These are phyloP conservation scores for Termitomyces sp. DNA, from an alignment of 768 basidiomycete species.

Conservation along the genomic window DNA sequence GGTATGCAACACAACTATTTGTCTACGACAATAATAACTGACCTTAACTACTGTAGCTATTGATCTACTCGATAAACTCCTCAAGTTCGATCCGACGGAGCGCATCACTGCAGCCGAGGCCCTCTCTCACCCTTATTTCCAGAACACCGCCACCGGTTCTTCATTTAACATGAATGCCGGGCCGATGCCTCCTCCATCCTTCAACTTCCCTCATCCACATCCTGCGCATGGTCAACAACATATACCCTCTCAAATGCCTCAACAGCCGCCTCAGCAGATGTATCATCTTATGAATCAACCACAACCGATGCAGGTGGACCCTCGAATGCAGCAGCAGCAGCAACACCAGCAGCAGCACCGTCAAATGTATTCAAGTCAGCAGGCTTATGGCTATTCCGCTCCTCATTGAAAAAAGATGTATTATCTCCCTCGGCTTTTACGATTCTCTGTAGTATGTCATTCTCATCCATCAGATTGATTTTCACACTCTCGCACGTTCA, in stretches of 20 bases:
- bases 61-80: slow-evolving; percentile 88
- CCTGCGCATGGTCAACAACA: slow-evolving; percentile 47
- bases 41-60: slow-evolving; percentile 47
- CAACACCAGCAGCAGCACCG: slow-evolving; percentile 1
- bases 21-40: neutral
- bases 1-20: slow-evolving; percentile 33
- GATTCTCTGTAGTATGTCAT: neutral
- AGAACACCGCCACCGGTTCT: slow-evolving; percentile 39
- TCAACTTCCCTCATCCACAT: slow-evolving; percentile 64
- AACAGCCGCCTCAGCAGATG: slow-evolving; percentile 23
- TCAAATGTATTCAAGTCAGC: slow-evolving; percentile 9
- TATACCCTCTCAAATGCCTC: slow-evolving; percentile 23
- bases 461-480: neutral
- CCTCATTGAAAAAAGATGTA: slow-evolving; percentile 2
- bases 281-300: slow-evolving; percentile 27
- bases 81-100: slow-evolving; percentile 93
- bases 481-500: neutral
- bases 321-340: slow-evolving; percentile 10
- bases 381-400: slow-evolving; percentile 9
- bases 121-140: slow-evolving; percentile 89
- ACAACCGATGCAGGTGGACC: slow-evolving; percentile 14
- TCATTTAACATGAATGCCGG: slow-evolving; percentile 42
- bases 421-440: neutral
- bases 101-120: slow-evolving; percentile 91
- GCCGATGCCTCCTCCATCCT: slow-evolving; percentile 62